These are phyloP conservation scores for Paralagenidium karlingii DNA, from an alignment of 352 stramenopile species.

Conservation along the genomic window DNA sequence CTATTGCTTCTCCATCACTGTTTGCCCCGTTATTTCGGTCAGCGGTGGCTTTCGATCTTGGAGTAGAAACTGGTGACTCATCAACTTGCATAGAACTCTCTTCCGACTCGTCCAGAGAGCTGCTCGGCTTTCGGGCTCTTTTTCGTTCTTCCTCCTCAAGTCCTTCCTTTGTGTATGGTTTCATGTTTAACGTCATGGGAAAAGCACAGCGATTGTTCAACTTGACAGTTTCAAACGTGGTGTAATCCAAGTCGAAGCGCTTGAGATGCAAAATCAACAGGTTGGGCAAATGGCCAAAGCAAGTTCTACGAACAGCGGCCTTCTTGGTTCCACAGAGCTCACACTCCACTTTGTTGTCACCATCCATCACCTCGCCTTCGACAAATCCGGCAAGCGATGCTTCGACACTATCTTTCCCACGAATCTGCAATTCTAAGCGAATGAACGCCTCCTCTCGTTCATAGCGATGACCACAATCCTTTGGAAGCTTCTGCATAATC, in stretches of 20 bases:
- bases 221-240: slow-evolving; percentile 99
- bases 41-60: background rate
- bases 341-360: slow-evolving; percentile 98
- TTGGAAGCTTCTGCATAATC: slow-evolving; percentile 83
- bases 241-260: slow-evolving; percentile 99
- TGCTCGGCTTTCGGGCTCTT: slow-evolving; percentile 9
- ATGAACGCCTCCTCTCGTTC: slow-evolving; percentile 96
- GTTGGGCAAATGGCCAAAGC: slow-evolving; percentile 92
- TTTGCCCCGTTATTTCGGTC: slow-evolving; percentile 7
- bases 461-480: slow-evolving; percentile 85
- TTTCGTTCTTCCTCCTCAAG: slow-evolving; percentile 89
- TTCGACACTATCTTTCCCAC: slow-evolving; percentile 96
- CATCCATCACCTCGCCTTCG: slow-evolving; percentile 99
- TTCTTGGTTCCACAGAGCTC: slow-evolving; percentile 97
- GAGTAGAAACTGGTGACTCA: background rate
- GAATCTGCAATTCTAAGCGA: slow-evolving; percentile 95
- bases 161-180: slow-evolving; percentile 95
- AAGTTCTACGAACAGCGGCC: slow-evolving; percentile 91
- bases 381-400: slow-evolving; percentile 94
- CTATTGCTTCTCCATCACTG: slow-evolving; percentile 10
- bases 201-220: slow-evolving; percentile 98
- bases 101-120: slow-evolving; percentile 32
- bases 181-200: slow-evolving; percentile 97
- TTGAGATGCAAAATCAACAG: slow-evolving; percentile 98
- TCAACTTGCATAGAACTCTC: slow-evolving; percentile 5